A percentile compares a stretch with the other conserved stretches of the same genome.
These are phyloP conservation scores for Iris pallida DNA, from an alignment of 116 monocot genomes.

Conservation along the genomic window DNA sequence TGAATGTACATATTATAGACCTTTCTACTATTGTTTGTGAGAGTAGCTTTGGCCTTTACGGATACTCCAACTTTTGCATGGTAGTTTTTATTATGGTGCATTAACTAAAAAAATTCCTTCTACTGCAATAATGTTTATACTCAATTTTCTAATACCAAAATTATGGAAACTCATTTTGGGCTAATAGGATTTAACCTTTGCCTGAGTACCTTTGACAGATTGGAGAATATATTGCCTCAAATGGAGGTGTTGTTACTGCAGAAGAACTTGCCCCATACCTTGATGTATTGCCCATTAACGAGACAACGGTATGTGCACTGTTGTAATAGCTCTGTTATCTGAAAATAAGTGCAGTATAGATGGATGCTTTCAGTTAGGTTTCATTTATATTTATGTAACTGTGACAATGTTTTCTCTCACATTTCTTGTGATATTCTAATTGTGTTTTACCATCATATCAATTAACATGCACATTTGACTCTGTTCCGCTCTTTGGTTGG, in stretches of 20 bases:
- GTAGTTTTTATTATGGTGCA: background rate
- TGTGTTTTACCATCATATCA: too few relatives aligned
- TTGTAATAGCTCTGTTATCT: background rate
- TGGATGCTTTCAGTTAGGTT: too few relatives aligned
- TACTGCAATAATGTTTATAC: too few relatives aligned
- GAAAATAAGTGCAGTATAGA: too few relatives aligned
- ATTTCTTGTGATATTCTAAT: too few relatives aligned
- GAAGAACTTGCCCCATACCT: slow-evolving; percentile 99
- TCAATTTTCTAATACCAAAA: too few relatives aligned
- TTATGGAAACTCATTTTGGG: too few relatives aligned
- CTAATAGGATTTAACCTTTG: background rate
- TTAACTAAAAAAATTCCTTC: background rate
- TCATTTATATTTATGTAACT: too few relatives aligned
- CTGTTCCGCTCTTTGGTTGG: background rate
- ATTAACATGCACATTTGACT: background rate
- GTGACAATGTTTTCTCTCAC: too few relatives aligned
- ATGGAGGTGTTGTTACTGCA: slow-evolving; percentile 92
- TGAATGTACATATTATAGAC: background rate
- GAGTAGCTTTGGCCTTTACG: background rate
- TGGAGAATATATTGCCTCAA: slow-evolving; percentile 92
- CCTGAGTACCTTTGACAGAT: slow-evolving; percentile 45
- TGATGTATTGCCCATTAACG: slow-evolving; percentile 49
- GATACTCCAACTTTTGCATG: too few relatives aligned
- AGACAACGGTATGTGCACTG: slow-evolving; percentile 36
- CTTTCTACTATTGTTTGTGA: background rate